Evolutionary conservation across 805 yeast genomes (phyloP), one percentile per base, ranked within the genome.

Genomic region (Soucietia sequanensis): DNA sequence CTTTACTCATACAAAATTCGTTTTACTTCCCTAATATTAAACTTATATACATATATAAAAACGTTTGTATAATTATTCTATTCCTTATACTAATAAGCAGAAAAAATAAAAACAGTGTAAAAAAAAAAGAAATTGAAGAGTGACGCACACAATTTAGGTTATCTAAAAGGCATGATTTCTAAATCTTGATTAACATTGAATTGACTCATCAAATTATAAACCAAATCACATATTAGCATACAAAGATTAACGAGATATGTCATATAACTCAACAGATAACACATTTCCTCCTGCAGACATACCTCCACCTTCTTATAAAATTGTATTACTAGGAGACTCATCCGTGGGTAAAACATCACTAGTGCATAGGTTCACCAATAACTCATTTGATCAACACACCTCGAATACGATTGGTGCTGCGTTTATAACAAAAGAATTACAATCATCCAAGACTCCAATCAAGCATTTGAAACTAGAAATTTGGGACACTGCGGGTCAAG

Each of bases 381-480:
- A 80, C 48, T 62, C 78, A 0, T 93, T 91, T 56, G 93, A 87
- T 46, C 81, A 78, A 20, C 76, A 78, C 45, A 76, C 91, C 39
- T 87, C 95, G 47, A 85, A 95, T 27, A 93, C 99, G 2, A 93
- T 93, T 36, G 99, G 99, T n/a, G 99, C 99, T 4, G 99, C 98
- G 0, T 93, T 91, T 60, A 74, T 93, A 25, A 87, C 97, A 12
- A 95, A 89, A 56, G 52, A 78, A 11, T 54, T 65, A 42, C 60
- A 74, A 4, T 44, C 56, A 11, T 30, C 38, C 9, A 33, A 22
- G 5, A 34, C 39, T 9, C 35, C 48, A 4, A 23, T 64, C 62
- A 24, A 72, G 59, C 39, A 65, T 55, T 74, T 84, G 27, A 82
- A 83, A 54, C 71, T 81, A 47, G 88, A 82, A 50, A 80, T 82